Percentiles rank a stretch among this genome's conserved stretches.
phyloP scores from a whole-genome alignment of 2,329 filamentous ascomycete species.

The Westerdykella aurantiaca region DNA sequence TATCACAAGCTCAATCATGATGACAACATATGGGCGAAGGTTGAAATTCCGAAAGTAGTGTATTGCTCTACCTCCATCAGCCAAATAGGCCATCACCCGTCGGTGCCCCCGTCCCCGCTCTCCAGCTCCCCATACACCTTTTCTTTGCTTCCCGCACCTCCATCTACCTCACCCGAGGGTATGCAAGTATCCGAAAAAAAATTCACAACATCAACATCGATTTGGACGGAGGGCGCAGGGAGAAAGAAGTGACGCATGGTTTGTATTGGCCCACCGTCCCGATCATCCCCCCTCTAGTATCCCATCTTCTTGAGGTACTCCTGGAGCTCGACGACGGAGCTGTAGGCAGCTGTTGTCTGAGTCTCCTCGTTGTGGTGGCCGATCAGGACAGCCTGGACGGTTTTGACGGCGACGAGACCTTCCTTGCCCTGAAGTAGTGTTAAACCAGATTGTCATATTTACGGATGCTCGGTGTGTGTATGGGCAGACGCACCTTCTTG shows the following conservation, averaged over 20 bases:
- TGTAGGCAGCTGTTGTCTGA: constrained; percentile 68
- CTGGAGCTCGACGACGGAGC: constrained; percentile 74
- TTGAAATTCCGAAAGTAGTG: neutral
- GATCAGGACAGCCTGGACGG: constrained; percentile 80
- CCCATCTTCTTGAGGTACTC: constrained; percentile 77
- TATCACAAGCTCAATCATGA: too few relatives aligned
- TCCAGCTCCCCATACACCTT: too few relatives aligned
- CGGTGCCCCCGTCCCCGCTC: neutral
- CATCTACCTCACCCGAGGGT: constrained; percentile 12
- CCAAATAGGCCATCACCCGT: constrained; percentile 1
- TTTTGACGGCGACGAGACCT: constrained; percentile 79
- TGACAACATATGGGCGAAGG: too few relatives aligned
- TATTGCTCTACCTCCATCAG: constrained; percentile 1
- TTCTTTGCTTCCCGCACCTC: neutral
- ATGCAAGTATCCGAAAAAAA: constrained; percentile 38
- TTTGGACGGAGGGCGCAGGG: constrained; percentile 2
- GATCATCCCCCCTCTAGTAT: constrained; percentile 54
- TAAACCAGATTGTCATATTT: constrained; percentile 2
- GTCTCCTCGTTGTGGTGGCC: constrained; percentile 74
- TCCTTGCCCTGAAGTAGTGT: constrained; percentile 58
- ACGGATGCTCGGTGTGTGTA: constrained; percentile 1
- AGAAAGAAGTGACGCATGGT: constrained; percentile 1
- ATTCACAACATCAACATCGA: constrained; percentile 26
- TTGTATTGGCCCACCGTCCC: neutral
- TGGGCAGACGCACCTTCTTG: constrained; percentile 61